Percentiles rank a stretch among this genome's conserved stretches.
Evolutionary conservation across 306 rosid species (phyloP).

Genomic region (Fragaria ananassa): DNA sequence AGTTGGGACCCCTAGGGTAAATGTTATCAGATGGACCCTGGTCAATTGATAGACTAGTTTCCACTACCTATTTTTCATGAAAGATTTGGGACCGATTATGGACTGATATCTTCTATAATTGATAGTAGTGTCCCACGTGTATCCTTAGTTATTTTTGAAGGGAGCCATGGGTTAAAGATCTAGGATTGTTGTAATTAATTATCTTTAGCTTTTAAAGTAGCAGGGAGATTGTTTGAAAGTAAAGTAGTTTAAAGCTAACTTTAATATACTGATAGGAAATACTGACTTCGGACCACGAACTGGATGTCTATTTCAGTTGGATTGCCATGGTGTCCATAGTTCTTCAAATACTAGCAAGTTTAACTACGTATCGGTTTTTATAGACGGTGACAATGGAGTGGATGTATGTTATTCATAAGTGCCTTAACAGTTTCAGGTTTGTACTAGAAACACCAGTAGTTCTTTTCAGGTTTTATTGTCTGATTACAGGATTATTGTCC

Average conservation of each 20-base stretch:
- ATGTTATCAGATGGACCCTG: not conserved
- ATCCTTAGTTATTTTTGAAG: not conserved
- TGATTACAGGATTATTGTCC: not conserved
- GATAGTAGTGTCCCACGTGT: constrained; percentile 3
- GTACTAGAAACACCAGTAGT: not conserved
- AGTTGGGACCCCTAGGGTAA: constrained; percentile 9
- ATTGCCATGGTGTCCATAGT: not conserved
- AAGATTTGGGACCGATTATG: constrained; percentile 15
- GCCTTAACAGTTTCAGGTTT: constrained; percentile 7
- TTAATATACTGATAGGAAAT: not conserved
- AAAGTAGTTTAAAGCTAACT: constrained; percentile 4
- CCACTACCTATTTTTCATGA: constrained; percentile 10
- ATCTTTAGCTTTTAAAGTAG: constrained; percentile 1
- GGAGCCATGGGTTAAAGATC: constrained; percentile 14
- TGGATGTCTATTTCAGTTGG: not conserved
- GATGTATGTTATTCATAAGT: not conserved
- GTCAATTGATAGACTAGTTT: constrained; percentile 10
- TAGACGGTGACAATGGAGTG: not conserved
- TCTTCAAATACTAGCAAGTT: not conserved
- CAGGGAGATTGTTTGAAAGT: not conserved
- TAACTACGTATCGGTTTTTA: not conserved
- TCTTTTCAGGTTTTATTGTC: constrained; percentile 4
- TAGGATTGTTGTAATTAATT: constrained; percentile 8
- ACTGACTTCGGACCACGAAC: not conserved
- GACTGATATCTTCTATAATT: constrained; percentile 13